These are phyloP conservation scores for Mycena galopus DNA, from an alignment of 768 basidiomycete species.

Conservation along the genomic window DNA sequence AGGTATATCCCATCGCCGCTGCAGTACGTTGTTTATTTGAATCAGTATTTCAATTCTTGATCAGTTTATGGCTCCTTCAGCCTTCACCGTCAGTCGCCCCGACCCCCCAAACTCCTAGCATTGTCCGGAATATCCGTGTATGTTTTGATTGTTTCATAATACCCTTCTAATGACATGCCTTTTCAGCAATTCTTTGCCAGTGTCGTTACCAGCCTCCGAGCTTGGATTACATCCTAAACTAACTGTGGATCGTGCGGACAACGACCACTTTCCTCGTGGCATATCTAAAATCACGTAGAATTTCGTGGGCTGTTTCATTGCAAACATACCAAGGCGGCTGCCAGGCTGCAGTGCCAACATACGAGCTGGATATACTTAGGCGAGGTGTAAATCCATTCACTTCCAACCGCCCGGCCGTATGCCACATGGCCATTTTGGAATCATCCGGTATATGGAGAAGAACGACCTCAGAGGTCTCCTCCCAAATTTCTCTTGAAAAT, in stretches of 20 bases:
- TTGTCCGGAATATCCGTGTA: neutral
- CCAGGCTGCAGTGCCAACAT: too few relatives aligned
- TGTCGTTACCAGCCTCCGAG: neutral
- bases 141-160: neutral
- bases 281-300: neutral
- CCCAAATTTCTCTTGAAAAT: too few relatives aligned
- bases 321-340: too few relatives aligned
- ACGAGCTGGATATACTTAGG: too few relatives aligned
- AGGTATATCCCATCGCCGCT: neutral
- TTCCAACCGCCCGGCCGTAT: too few relatives aligned
- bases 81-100: neutral
- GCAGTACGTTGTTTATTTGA: neutral
- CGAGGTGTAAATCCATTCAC: too few relatives aligned
- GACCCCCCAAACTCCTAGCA: neutral
- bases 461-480: too few relatives aligned
- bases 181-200: constrained; percentile 3
- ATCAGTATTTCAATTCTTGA: neutral
- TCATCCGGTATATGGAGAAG: too few relatives aligned
- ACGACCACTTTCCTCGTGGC: too few relatives aligned
- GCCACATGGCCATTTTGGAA: too few relatives aligned
- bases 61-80: neutral
- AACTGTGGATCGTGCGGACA: too few relatives aligned
- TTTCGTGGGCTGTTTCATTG: neutral
- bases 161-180: neutral
- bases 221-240: neutral